Percentiles rank a stretch among this genome's conserved stretches.
Evolutionary conservation across 192 early-diverging fungal species (phyloP).

Genomic region (Coemansia sp.): DNA sequence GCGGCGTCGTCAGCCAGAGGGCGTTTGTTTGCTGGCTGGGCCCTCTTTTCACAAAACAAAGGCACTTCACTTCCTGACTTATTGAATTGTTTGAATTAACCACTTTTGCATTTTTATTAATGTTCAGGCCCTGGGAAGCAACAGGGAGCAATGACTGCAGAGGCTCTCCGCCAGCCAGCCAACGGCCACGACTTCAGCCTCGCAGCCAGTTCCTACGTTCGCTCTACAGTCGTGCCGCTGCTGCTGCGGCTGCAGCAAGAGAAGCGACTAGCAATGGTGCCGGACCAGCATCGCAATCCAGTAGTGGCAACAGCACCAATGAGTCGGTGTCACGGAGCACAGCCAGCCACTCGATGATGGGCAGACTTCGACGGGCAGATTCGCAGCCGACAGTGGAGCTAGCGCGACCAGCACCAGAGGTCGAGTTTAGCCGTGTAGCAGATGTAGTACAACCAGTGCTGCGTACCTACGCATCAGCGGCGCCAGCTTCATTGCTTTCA

Average conservation of each 20-base stretch:
- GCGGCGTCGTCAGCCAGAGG: background rate
- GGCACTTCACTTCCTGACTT: background rate
- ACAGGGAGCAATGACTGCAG: slow-evolving; percentile 5
- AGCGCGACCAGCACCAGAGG: slow-evolving; percentile 45
- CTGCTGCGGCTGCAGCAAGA: slow-evolving; percentile 10
- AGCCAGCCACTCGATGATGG: slow-evolving; percentile 26
- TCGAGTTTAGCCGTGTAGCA: slow-evolving; percentile 31
- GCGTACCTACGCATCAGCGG: slow-evolving; percentile 10
- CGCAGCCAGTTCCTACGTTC: slow-evolving; percentile 38
- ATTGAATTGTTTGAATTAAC: background rate
- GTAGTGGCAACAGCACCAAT: slow-evolving; percentile 9
- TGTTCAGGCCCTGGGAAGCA: background rate
- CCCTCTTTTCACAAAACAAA: background rate
- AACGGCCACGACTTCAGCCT: slow-evolving; percentile 13
- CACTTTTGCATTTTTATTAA: background rate
- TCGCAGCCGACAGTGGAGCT: slow-evolving; percentile 42
- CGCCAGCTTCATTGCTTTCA: slow-evolving; percentile 40
- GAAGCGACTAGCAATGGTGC: background rate
- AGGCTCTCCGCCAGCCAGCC: background rate
- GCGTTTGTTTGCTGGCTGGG: too few relatives aligned
- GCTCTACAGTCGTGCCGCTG: slow-evolving; percentile 28
- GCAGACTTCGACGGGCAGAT: slow-evolving; percentile 22
- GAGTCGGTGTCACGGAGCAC: slow-evolving; percentile 11
- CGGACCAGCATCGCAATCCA: slow-evolving; percentile 7
- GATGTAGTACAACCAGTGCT: slow-evolving; percentile 20